Evolutionary conservation across 768 basidiomycete genomes (phyloP).

Genomic region (Mycena epipterygia): DNA sequence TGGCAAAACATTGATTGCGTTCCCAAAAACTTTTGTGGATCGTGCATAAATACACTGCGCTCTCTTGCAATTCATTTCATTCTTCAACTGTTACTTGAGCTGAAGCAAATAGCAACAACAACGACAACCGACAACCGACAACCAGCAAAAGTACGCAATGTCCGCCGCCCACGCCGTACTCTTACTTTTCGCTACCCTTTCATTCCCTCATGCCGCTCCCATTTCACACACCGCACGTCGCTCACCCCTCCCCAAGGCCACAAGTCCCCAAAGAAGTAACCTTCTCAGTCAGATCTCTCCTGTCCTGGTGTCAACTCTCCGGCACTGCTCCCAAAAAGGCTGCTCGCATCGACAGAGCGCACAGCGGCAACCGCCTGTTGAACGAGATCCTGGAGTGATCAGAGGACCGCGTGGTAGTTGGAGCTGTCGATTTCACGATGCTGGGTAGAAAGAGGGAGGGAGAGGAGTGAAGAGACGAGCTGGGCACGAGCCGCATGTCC

Average conservation of each 20-base stretch:
- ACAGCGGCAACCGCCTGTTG: conserved; percentile 17
- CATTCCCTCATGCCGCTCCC: too few relatives aligned
- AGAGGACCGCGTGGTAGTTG: conserved; percentile 1
- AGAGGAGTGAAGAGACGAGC: conserved; percentile 10
- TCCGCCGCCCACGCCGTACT: too few relatives aligned
- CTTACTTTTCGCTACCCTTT: too few relatives aligned
- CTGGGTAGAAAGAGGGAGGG: conserved; percentile 16
- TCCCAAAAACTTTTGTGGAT: too few relatives aligned
- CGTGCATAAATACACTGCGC: too few relatives aligned
- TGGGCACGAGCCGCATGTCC: conserved; percentile 7
- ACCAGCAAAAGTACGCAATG: too few relatives aligned
- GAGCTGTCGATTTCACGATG: not conserved
- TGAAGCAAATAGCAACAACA: too few relatives aligned
- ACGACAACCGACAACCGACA: too few relatives aligned
- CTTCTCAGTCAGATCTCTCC: not conserved
- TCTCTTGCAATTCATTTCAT: too few relatives aligned
- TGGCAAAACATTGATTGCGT: too few relatives aligned
- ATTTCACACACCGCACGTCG: not conserved
- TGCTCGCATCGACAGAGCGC: conserved; percentile 9
- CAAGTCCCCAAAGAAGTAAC: conserved; percentile 1
- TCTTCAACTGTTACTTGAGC: too few relatives aligned
- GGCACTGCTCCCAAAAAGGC: not conserved
- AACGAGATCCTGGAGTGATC: conserved; percentile 15
- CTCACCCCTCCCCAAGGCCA: not conserved
- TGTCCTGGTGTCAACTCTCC: too few relatives aligned